Base-by-base conservation (phyloP, 2,329 filamentous ascomycete genomes). In the Conoideocrella luteorostrata region DNA sequence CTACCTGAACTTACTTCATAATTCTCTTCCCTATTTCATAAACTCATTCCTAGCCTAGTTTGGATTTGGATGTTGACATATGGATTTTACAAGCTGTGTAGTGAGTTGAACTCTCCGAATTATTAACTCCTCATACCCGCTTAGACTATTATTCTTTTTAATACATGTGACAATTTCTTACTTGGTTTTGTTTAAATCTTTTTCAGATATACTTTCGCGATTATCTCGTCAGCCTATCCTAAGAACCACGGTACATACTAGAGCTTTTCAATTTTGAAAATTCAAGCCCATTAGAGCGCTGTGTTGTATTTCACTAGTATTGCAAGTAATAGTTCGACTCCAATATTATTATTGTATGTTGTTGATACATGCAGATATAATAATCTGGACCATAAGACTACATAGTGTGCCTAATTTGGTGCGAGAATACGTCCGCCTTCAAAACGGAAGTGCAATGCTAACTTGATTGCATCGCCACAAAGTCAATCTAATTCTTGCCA, bases 401-500 rank as follows among this genome's bases (percentile, higher is more conserved):
- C 36, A 46, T 39, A 39, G 17, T 33, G 30, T 43, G 12, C 15
- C 17, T 34, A 9, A 32, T 39, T 22, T 21, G 26, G n/a, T 21
- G 29, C 28, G 34, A 26, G 29, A 4, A 28, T 21, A 26, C n/a
- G 21, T n/a, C 13, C 29, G 20, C n/a, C 12, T 15, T 18, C 24
- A n/a, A 20, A 36, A 26, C 26, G 23, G 6, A 12, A 11, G 20
- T 30, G 29, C 12, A 5, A 26, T 32, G n/a, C 21, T 15, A 11
- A 10, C 10, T 37, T 32, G n/a, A 34, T 33, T 28, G 18, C 26
- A n/a, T 15, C 26, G 28, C 23, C 21, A 4, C 24, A 29, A 32
- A 30, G 28, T 4, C 11, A 30, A 15, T 47, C 40, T 47, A 64
- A 52, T 56, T 59, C 50, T 57, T 55, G 48, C 52, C 50, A 37